phyloP scores from a whole-genome alignment of 1,139 yeast species.

The Geotrichum candidum region DNA sequence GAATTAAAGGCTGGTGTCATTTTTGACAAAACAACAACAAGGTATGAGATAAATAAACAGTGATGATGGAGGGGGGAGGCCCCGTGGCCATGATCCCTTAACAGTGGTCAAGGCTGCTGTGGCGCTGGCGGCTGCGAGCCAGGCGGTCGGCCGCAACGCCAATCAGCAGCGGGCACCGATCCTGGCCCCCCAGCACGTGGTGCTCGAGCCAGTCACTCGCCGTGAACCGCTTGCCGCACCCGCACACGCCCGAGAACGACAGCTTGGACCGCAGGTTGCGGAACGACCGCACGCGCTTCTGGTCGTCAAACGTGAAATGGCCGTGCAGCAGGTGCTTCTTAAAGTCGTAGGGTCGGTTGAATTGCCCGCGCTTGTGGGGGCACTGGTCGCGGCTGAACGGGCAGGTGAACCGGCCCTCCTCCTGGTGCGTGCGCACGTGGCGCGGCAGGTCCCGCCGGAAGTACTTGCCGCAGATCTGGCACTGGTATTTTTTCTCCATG shows the following conservation, averaged over 20 bases:
- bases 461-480: conserved; percentile 51
- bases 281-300: conserved; percentile 39
- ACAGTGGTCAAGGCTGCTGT: background rate
- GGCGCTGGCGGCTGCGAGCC: background rate
- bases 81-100: background rate
- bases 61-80: too few species aligned
- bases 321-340: conserved; percentile 61
- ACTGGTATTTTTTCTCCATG: conserved; percentile 32
- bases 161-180: conserved; percentile 20
- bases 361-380: conserved; percentile 55
- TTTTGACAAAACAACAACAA: too few species aligned
- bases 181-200: conserved; percentile 43
- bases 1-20: too few species aligned
- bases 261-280: conserved; percentile 54
- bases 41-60: too few species aligned
- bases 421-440: conserved; percentile 60
- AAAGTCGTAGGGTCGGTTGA: conserved; percentile 65
- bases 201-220: conserved; percentile 54
- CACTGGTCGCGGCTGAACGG: conserved; percentile 52
- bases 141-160: conserved; percentile 4
- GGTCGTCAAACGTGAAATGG: conserved; percentile 52
- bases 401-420: conserved; percentile 54
- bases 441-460: conserved; percentile 62
- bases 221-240: conserved; percentile 48
- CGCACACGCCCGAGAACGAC: conserved; percentile 49